These are phyloP conservation scores for Phytophthora tubulina DNA, from an alignment of 352 stramenopile species.

Conservation along the genomic window DNA sequence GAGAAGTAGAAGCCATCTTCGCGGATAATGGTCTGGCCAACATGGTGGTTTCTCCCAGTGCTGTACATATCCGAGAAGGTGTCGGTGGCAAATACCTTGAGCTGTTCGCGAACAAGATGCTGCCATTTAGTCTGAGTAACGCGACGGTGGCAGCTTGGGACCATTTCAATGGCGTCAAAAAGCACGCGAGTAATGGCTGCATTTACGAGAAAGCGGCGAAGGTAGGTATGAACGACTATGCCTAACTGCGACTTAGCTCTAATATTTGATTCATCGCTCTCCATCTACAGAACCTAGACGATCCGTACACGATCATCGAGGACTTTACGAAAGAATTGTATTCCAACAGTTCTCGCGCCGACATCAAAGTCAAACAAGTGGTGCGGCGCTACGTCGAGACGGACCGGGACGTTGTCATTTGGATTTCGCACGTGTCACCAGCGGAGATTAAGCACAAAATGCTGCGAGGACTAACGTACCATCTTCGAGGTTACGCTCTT, in stretches of 20 bases:
- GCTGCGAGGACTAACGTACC: conserved; percentile 44
- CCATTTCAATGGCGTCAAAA: conserved; percentile 41
- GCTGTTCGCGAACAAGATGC: conserved; percentile 37
- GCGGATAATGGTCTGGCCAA: conserved; percentile 28
- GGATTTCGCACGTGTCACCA: conserved; percentile 61
- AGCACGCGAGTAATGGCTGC: conserved; percentile 37
- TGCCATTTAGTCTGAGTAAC: conserved; percentile 35
- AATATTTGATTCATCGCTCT: background rate
- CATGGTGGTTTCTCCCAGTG: conserved; percentile 30
- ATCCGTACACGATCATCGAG: conserved; percentile 66
- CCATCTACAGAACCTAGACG: conserved; percentile 35
- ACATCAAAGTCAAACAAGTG: conserved; percentile 66
- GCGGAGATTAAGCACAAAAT: conserved; percentile 61
- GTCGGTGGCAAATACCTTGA: conserved; percentile 35
- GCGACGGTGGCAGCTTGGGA: conserved; percentile 33
- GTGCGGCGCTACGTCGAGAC: conserved; percentile 62
- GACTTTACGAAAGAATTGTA: conserved; percentile 66
- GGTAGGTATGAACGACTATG: conserved; percentile 4
- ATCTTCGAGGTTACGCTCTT: conserved; percentile 66
- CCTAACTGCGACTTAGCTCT: background rate
- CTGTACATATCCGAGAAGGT: conserved; percentile 34
- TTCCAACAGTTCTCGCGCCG: conserved; percentile 52
- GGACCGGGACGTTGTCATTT: conserved; percentile 69
- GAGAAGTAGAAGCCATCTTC: conserved; percentile 38
- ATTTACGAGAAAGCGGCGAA: conserved; percentile 44